phyloP scores from a whole-genome alignment of 345 rosid species.

The Boechera retrofracta region DNA sequence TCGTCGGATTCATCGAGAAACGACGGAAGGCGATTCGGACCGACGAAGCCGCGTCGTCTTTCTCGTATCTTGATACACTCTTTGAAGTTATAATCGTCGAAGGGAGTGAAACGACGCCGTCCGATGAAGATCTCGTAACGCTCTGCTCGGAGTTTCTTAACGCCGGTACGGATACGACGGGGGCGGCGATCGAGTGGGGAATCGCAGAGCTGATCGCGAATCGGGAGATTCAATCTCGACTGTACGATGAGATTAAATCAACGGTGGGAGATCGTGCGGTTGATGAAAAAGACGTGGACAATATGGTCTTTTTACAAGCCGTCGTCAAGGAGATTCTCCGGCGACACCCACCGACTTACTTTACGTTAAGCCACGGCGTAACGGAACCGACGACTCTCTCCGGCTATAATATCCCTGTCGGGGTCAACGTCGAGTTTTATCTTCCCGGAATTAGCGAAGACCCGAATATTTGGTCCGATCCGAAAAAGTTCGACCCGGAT shows the following conservation, averaged over 20 bases:
- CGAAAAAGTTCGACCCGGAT: slow-evolving; percentile 68
- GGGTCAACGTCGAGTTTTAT: slow-evolving; percentile 61
- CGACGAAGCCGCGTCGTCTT: slow-evolving; percentile 54
- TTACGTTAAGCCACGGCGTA: slow-evolving; percentile 68
- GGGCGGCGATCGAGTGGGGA: slow-evolving; percentile 83
- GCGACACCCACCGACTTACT: slow-evolving; percentile 79
- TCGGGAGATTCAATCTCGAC: slow-evolving; percentile 59
- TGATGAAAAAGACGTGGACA: slow-evolving; percentile 63
- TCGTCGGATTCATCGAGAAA: slow-evolving; percentile 57
- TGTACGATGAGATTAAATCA: slow-evolving; percentile 59
- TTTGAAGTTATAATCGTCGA: slow-evolving; percentile 60
- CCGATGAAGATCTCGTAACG: slow-evolving; percentile 70
- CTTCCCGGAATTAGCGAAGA: slow-evolving; percentile 59
- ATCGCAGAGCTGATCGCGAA: slow-evolving; percentile 69
- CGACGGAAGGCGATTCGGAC: slow-evolving; percentile 54
- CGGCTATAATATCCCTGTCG: slow-evolving; percentile 64
- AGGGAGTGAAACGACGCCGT: slow-evolving; percentile 57
- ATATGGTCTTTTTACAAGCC: slow-evolving; percentile 64
- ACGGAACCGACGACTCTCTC: slow-evolving; percentile 65
- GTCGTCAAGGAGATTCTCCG: slow-evolving; percentile 71
- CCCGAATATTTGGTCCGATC: slow-evolving; percentile 67
- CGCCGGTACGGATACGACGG: slow-evolving; percentile 88
- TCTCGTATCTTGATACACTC: slow-evolving; percentile 81
- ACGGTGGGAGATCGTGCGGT: slow-evolving; percentile 58
- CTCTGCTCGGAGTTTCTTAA: slow-evolving; percentile 86